Evolutionary conservation across 2,329 filamentous ascomycete genomes (phyloP), one percentile per base, ranked within the genome.

Genomic region (Alternaria infectoria): DNA sequence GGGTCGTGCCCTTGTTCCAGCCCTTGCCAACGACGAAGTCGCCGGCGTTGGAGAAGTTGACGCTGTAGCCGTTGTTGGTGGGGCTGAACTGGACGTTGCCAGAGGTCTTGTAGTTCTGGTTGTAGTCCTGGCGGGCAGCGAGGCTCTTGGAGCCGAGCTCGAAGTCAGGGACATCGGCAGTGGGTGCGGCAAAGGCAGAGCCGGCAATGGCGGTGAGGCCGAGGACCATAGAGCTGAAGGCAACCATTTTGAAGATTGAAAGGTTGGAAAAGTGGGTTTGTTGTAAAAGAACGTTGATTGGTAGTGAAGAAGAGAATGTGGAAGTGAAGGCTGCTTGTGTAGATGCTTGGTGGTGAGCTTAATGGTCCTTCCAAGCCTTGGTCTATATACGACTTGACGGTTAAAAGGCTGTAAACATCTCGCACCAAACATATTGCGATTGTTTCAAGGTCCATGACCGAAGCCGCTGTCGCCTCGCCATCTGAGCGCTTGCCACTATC

Each of bases 1-100:
- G 69, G 25, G 64, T 69, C n/a, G 69, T 71, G 11, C 75, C 75
- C 12, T 67, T 75, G 43, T 54, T 72, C 75, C 75, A 77, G n/a
- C 75, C 75, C 54, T 76, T 76, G 26, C 74, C 75, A 17, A 76
- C 72, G 40, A 77, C 75, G 51, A 77, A 77, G 60, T 76, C 75
- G 19, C 67, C 71, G 13, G 72, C 73, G 17, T 69, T 69, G 47
- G 71, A 74, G 67, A 76, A 77, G 2, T 57, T 63, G 9, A 74
- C 72, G 1, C 69, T 73, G 69, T 76, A 76, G 2, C 75, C 75
- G 40, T 69, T 76, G 67, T 49, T 74, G 44, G 54, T 66, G 1
- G 74, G 73, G 25, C 47, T 65, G 66, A 71, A 77, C 50, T 75
- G 68, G 10, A 76, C 71, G 57, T 67, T 76, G 60, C 74, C 74